Evolutionary conservation across 1,284 basidiomycete species (phyloP).

Genomic region (Rhizoctonia solani): DNA sequence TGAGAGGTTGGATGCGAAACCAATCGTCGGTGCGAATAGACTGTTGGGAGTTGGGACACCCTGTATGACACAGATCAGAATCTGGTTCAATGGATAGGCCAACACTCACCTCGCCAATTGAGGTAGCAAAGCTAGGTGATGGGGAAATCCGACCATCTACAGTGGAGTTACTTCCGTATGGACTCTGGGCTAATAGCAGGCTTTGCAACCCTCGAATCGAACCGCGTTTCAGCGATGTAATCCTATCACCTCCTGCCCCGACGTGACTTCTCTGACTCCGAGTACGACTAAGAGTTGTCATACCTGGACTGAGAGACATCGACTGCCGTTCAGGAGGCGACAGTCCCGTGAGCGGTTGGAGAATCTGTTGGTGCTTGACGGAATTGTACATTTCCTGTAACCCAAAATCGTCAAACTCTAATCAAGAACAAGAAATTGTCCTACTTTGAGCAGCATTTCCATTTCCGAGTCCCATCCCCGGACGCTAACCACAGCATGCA

Average conservation of each 20-base stretch:
- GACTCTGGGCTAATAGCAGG: slow-evolving; percentile 70
- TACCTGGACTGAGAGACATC: slow-evolving; percentile 56
- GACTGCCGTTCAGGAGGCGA: slow-evolving; percentile 53
- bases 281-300: slow-evolving; percentile 57
- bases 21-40: slow-evolving; percentile 79
- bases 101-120: slow-evolving; percentile 72
- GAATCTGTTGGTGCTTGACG: slow-evolving; percentile 87
- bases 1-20: slow-evolving; percentile 93
- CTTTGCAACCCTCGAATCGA: slow-evolving; percentile 86
- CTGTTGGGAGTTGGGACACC: slow-evolving; percentile 45
- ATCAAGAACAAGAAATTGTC: slow-evolving; percentile 38
- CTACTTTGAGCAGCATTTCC: slow-evolving; percentile 81
- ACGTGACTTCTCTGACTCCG: slow-evolving; percentile 60
- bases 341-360: slow-evolving; percentile 68
- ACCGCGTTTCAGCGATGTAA: slow-evolving; percentile 82
- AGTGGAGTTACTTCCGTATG: slow-evolving; percentile 70
- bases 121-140: slow-evolving; percentile 84
- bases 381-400: slow-evolving; percentile 91
- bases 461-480: slow-evolving; percentile 79
- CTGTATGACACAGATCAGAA: slow-evolving; percentile 43
- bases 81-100: slow-evolving; percentile 19
- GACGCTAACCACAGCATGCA: slow-evolving; percentile 12
- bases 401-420: slow-evolving; percentile 28
- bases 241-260: slow-evolving; percentile 60
- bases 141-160: slow-evolving; percentile 86